phyloP scores from a whole-genome alignment of 805 yeast genomes.

The Saturnispora galanensis region DNA sequence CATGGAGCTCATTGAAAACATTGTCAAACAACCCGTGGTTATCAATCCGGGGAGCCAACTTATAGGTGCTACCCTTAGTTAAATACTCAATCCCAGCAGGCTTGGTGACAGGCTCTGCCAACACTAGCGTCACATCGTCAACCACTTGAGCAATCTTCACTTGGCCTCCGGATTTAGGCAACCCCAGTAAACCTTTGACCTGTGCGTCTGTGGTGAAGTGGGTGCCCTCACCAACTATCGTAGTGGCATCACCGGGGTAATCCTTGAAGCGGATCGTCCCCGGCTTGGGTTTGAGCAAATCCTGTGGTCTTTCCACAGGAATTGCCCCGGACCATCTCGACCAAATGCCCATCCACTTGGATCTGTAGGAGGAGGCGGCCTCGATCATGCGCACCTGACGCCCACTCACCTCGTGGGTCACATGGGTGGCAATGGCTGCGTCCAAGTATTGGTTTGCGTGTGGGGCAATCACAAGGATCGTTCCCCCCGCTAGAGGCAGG shows the following conservation, averaged over 20 bases:
- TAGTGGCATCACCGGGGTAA: slow-evolving; percentile 36
- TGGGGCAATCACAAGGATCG: slow-evolving; percentile 91
- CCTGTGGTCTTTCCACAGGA: slow-evolving; percentile 91
- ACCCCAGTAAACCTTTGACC: slow-evolving; percentile 60
- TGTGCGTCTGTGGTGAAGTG: slow-evolving; percentile 52
- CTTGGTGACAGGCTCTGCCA: slow-evolving; percentile 62
- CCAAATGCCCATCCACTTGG: slow-evolving; percentile 62
- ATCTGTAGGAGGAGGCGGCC: slow-evolving; percentile 69
- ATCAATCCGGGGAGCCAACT: slow-evolving; percentile 71
- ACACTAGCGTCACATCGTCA: slow-evolving; percentile 56
- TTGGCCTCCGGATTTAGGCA: slow-evolving; percentile 71
- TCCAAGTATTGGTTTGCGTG: slow-evolving; percentile 88
- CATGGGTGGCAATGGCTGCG: slow-evolving; percentile 60
- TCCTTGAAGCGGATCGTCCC: slow-evolving; percentile 43
- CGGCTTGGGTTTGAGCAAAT: slow-evolving; percentile 57
- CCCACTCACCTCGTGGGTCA: slow-evolving; percentile 53
- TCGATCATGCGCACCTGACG: slow-evolving; percentile 72
- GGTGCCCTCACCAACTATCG: slow-evolving; percentile 62
- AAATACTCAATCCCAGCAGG: slow-evolving; percentile 38
- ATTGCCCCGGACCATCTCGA: slow-evolving; percentile 71
- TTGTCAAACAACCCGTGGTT: slow-evolving; percentile 69
- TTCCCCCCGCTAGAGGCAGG: slow-evolving; percentile 62
- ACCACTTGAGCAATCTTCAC: slow-evolving; percentile 59
- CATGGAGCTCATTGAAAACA: slow-evolving; percentile 67
- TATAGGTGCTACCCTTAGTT: slow-evolving; percentile 44